phyloP scores from a whole-genome alignment of 129 eudicot genomes.

The Chrysanthemum lavandulifolium region DNA sequence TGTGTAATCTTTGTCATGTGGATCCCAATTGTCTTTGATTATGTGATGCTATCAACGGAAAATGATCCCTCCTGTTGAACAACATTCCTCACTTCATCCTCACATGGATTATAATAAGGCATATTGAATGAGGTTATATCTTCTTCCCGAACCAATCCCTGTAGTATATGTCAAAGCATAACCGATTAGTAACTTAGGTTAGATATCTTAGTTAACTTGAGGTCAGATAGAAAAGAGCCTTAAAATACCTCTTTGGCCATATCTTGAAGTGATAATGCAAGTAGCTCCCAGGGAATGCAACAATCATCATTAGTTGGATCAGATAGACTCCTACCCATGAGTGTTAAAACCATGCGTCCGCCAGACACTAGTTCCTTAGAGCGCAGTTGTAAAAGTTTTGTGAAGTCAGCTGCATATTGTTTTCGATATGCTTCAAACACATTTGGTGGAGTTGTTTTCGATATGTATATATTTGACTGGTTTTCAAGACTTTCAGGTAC shows the following conservation, averaged over 20 bases:
- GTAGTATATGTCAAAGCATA: slow-evolving; percentile 2
- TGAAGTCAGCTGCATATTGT: slow-evolving; percentile 34
- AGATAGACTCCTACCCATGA: slow-evolving; percentile 19
- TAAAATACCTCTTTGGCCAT: slow-evolving; percentile 26
- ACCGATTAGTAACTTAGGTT: neutral
- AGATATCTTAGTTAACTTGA: neutral
- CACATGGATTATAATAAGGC: slow-evolving; percentile 27
- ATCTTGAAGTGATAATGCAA: slow-evolving; percentile 23
- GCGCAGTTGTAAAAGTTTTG: slow-evolving; percentile 19
- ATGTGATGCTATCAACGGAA: slow-evolving; percentile 13
- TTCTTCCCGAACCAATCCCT: slow-evolving; percentile 28
- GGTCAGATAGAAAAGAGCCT: neutral
- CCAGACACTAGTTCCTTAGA: slow-evolving; percentile 23
- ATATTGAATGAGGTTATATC: slow-evolving; percentile 35
- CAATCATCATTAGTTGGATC: slow-evolving; percentile 23
- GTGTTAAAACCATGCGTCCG: slow-evolving; percentile 34
- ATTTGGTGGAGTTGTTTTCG: slow-evolving; percentile 36
- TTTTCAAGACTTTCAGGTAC: slow-evolving; percentile 37
- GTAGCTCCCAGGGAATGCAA: neutral
- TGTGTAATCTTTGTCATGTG: slow-evolving; percentile 20
- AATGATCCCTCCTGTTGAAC: slow-evolving; percentile 32
- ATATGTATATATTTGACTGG: slow-evolving; percentile 30
- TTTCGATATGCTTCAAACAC: slow-evolving; percentile 35
- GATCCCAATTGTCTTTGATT: slow-evolving; percentile 13
- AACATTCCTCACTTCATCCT: slow-evolving; percentile 28